Evolutionary conservation across 2,329 filamentous ascomycete genomes (phyloP), one percentile per base, ranked within the genome.

Genomic region (Moelleriella libera): DNA sequence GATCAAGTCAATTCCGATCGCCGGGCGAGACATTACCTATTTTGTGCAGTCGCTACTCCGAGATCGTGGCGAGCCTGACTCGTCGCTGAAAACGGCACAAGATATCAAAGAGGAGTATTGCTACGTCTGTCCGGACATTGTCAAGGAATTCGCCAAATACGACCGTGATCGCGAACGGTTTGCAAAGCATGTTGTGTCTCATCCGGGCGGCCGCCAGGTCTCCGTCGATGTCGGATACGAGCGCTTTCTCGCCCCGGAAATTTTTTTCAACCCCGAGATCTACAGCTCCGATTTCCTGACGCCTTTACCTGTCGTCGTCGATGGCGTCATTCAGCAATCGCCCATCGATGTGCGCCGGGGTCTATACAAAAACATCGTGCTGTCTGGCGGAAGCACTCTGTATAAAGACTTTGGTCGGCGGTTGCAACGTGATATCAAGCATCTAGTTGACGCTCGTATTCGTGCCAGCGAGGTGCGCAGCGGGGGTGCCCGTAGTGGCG

Each of bases 221-320:
- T 78, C 74, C 2, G 88, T 98, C 44, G 94, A 98, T 59, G 86
- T 98, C 47, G 92, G 92, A 47, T 98, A 97, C 69, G 92, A 98
- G 67, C 85, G 92, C 34, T 98, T 98, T 76, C 75, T 98, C 50
- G 92, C 92, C 2, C 94, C 94, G 29, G 92, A 98, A 67, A 98
- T 98, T 62, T 98, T 98, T 70, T 98, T 98, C 80, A 98, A 98
- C 69, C 92, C 92, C 31, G 92, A 98, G 70, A 98, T 98, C 60
- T 97, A 97, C 76, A 95, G 88, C 52, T 97, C 90, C 55, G 92
- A 98, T 64, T 98, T 98, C 73, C 72, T 98, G 54, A 98, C 92
- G 10, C 92, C 92, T 11, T 78, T 98, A 7, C 92, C 92, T 29
- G 85, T 79, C 45, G 92, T 98, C 45, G 94, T 98, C 52, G 92